Conservation (phyloP, 2,329 filamentous ascomycete species). For the Rutstroemia sp. region DNA sequence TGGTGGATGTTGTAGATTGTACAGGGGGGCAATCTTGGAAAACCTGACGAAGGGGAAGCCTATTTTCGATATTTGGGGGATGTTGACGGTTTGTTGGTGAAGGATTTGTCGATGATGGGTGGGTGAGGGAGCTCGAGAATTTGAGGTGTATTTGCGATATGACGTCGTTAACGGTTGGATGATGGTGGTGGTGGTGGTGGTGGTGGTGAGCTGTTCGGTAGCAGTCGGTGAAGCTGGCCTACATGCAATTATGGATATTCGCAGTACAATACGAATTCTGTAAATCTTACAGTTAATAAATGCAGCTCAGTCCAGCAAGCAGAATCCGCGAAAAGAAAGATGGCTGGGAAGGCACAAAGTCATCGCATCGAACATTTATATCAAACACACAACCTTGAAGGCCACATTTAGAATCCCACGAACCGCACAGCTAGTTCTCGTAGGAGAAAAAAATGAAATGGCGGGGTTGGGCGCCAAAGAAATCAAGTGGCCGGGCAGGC, state of each 20-base stretch:
- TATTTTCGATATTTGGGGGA: neutral
- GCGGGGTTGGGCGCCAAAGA: constrained; percentile 5
- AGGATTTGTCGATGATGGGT: too few relatives aligned
- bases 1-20: neutral
- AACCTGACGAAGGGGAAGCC: neutral
- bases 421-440: neutral
- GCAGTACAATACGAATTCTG: too few relatives aligned
- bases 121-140: too few relatives aligned
- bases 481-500: constrained; percentile 4
- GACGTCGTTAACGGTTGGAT: neutral
- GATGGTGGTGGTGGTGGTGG: too few relatives aligned
- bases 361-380: neutral
- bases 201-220: too few relatives aligned
- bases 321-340: neutral
- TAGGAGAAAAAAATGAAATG: neutral
- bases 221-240: too few relatives aligned
- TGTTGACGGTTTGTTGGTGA: neutral
- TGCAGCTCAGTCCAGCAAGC: too few relatives aligned
- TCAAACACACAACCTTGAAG: neutral
- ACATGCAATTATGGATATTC: neutral
- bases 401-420: neutral
- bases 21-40: neutral
- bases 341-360: neutral
- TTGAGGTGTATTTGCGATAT: neutral
- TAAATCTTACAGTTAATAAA: too few relatives aligned